Percentiles rank a stretch among this genome's conserved stretches.
These are phyloP conservation scores for Verticillium nubilum DNA, from an alignment of 2,329 filamentous ascomycete genomes.

Conservation along the genomic window DNA sequence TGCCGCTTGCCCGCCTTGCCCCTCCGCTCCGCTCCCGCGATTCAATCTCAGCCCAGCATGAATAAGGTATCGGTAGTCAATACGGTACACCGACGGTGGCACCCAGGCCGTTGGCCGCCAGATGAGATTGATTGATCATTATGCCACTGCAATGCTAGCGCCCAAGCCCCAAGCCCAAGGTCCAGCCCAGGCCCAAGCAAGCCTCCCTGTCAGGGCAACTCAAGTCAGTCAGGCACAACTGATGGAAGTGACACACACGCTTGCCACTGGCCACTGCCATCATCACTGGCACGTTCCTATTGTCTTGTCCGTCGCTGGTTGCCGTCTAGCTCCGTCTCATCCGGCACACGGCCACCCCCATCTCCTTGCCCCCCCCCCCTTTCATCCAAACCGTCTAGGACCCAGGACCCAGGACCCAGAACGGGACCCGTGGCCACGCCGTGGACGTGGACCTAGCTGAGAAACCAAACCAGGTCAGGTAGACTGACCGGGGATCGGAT, in stretches of 20 bases:
- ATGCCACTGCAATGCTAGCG: neutral
- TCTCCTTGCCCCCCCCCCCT: neutral
- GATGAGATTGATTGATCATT: neutral
- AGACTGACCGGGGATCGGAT: neutral
- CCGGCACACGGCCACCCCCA: neutral
- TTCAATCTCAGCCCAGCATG: neutral
- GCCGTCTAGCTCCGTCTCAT: neutral
- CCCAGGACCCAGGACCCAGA: neutral
- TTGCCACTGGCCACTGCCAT: neutral
- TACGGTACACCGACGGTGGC: neutral
- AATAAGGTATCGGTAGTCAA: neutral
- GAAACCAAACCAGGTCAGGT: neutral
- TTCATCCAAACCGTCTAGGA: neutral
- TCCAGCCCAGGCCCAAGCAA: neutral
- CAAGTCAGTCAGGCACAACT: neutral
- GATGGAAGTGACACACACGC: neutral
- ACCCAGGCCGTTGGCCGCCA: neutral
- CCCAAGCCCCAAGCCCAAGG: neutral
- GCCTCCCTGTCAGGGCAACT: neutral
- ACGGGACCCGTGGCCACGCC: neutral
- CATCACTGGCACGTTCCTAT: neutral
- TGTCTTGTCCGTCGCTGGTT: neutral
- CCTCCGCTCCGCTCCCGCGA: neutral
- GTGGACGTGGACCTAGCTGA: neutral
- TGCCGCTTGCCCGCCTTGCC: neutral